Evolutionary conservation across 192 early-diverging fungal species (phyloP).

Genomic region (Chytriomyces hyalinus): DNA sequence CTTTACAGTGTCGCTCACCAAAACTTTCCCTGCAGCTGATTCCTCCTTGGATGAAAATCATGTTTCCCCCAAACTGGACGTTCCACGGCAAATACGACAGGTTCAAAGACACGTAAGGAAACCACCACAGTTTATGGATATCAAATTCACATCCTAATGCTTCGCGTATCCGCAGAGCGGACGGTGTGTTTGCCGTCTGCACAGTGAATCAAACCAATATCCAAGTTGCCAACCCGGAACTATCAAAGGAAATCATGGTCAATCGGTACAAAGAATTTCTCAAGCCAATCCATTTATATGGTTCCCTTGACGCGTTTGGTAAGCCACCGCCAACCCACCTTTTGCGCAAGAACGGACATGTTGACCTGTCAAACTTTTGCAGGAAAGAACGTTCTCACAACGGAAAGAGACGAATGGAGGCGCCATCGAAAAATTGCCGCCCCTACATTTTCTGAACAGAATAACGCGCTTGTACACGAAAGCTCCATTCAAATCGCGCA

Average conservation of each 20-base stretch:
- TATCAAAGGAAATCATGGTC: constrained; percentile 13
- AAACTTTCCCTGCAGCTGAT: not conserved
- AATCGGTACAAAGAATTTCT: constrained; percentile 25
- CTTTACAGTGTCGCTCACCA: not conserved
- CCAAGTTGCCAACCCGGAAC: constrained; percentile 8
- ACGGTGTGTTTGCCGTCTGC: not conserved
- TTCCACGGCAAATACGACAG: not conserved
- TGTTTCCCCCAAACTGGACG: not conserved
- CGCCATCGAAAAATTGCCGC: constrained; percentile 40
- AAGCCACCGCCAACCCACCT: not conserved
- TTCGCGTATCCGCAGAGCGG: not conserved
- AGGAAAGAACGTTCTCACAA: constrained; percentile 41
- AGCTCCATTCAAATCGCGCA: constrained; percentile 13
- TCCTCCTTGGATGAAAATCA: constrained; percentile 5
- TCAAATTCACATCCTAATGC: not conserved
- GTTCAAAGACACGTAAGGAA: not conserved
- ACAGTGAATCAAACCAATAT: not conserved
- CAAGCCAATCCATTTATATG: constrained; percentile 36
- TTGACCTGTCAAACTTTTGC: not conserved
- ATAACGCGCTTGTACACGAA: constrained; percentile 36
- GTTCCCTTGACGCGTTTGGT: constrained; percentile 33
- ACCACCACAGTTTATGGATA: not conserved
- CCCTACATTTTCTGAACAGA: constrained; percentile 37
- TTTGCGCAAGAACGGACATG: not conserved
- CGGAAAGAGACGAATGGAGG: constrained; percentile 38